These are phyloP conservation scores for Stramenopiles sp. DNA, from an alignment of 352 stramenopile species.

Conservation along the genomic window DNA sequence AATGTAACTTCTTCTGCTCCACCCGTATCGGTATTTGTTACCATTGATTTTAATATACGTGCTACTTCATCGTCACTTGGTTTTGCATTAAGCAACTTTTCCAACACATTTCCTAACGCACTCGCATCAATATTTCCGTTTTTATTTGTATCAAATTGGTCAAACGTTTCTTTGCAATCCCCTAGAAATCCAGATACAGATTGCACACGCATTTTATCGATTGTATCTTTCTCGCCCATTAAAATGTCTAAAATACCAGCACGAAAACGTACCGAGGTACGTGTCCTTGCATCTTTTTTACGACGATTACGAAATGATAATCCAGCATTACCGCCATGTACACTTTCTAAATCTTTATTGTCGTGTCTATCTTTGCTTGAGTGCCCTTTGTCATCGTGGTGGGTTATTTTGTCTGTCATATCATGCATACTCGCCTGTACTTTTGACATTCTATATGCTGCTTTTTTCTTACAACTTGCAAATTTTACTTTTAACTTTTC, in stretches of 20 bases:
- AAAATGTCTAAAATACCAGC: constrained; percentile 35
- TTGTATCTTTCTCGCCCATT: constrained; percentile 11
- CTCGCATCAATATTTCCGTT: constrained; percentile 32
- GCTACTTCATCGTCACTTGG: neutral
- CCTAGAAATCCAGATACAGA: constrained; percentile 36
- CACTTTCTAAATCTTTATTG: neutral
- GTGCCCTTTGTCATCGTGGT: neutral
- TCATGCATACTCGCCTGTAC: constrained; percentile 6
- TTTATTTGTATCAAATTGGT: constrained; percentile 30
- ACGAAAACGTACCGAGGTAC: constrained; percentile 22
- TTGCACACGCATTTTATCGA: constrained; percentile 26
- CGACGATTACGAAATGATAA: neutral
- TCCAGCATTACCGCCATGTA: neutral
- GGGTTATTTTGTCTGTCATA: neutral
- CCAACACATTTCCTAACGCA: constrained; percentile 29
- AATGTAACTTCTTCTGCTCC: constrained; percentile 31
- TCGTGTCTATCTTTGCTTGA: neutral
- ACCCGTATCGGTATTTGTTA: constrained; percentile 31
- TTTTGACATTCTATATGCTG: constrained; percentile 11
- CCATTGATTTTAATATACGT: constrained; percentile 16
- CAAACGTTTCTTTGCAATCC: constrained; percentile 37
- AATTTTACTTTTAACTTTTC: constrained; percentile 16
- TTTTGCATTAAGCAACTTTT: neutral
- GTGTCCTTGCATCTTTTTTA: neutral
- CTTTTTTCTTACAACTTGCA: constrained; percentile 9